phyloP scores from a whole-genome alignment of 768 basidiomycete species.

The Daedaleopsis nitida region DNA sequence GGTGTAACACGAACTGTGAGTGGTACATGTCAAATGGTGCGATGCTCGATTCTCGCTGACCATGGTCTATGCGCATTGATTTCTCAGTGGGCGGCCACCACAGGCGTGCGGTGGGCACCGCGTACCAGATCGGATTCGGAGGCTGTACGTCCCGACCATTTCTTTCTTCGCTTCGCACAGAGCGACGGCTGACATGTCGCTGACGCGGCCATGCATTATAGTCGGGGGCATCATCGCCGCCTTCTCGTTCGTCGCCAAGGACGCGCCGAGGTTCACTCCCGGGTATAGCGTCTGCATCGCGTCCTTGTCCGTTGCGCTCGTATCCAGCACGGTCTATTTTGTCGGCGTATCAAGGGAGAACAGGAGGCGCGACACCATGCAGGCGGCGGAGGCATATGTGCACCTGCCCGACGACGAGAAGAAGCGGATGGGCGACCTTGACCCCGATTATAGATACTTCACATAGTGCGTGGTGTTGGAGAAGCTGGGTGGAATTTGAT shows the following conservation, averaged over 20 bases:
- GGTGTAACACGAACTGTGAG: constrained; percentile 28
- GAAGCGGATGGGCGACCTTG: constrained; percentile 26
- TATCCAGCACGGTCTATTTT: constrained; percentile 24
- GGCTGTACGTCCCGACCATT: background rate
- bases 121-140: background rate
- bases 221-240: constrained; percentile 27
- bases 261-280: constrained; percentile 28
- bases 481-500: no score
- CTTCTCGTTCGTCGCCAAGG: constrained; percentile 30
- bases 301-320: constrained; percentile 26
- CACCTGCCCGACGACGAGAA: constrained; percentile 20
- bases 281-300: constrained; percentile 31
- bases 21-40: no score
- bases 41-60: background rate
- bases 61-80: background rate
- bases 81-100: background rate
- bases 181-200: background rate
- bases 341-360: constrained; percentile 25
- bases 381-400: constrained; percentile 13
- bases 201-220: background rate
- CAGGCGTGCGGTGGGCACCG: background rate
- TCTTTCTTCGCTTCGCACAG: background rate
- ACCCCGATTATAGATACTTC: constrained; percentile 27
- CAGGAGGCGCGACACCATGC: constrained; percentile 18
- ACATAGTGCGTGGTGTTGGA: constrained; percentile 8